Evolutionary conservation across 176 grass and related monocot species (phyloP).

Genomic region (Areca catechu): DNA sequence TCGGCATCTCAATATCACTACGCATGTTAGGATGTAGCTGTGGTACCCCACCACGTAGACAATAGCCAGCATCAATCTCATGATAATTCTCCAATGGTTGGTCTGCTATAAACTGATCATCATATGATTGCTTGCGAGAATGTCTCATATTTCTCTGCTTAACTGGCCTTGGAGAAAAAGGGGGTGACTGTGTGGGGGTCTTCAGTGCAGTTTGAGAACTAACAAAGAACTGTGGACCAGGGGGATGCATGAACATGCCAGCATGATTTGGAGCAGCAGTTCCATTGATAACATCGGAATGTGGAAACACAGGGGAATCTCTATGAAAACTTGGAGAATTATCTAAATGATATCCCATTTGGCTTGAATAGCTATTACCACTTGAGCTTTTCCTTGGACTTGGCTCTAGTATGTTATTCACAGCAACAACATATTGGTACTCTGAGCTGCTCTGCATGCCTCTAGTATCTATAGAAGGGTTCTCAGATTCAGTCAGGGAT

Average conservation of each 20-base stretch:
- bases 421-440: constrained; percentile 70
- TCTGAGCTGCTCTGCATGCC: constrained; percentile 31
- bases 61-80: constrained; percentile 22
- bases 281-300: constrained; percentile 22
- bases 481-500: constrained; percentile 54
- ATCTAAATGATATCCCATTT: constrained; percentile 30
- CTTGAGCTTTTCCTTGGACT: constrained; percentile 39
- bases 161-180: constrained; percentile 31
- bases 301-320: constrained; percentile 20
- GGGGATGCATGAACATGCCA: constrained; percentile 17
- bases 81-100: constrained; percentile 25
- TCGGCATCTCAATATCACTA: constrained; percentile 14
- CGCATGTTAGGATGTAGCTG: constrained; percentile 27
- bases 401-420: constrained; percentile 65
- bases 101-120: constrained; percentile 24
- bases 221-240: constrained; percentile 40
- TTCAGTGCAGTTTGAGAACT: constrained; percentile 15
- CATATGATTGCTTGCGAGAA: constrained; percentile 23
- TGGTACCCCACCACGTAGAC: constrained; percentile 12
- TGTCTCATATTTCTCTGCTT: constrained; percentile 26
- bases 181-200: constrained; percentile 21
- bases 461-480: constrained; percentile 24
- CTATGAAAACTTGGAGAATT: constrained; percentile 23
- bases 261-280: constrained; percentile 2
- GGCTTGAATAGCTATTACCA: constrained; percentile 52